These are phyloP conservation scores for Aspergillus sclerotiicarbonarius DNA, from an alignment of 495 filamentous ascomycete species.

Conservation along the genomic window DNA sequence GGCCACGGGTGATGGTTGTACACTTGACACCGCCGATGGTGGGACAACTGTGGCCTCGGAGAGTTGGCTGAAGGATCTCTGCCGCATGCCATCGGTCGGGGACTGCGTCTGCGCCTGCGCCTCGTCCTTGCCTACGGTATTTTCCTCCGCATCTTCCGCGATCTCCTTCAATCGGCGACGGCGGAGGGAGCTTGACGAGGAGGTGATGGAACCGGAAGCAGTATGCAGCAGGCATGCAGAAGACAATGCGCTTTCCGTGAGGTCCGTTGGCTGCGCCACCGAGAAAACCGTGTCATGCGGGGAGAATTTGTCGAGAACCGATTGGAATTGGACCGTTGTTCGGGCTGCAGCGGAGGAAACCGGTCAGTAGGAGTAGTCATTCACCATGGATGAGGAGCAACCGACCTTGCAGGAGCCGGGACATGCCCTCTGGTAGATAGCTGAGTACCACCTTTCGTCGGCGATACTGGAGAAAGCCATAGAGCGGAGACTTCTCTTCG, in stretches of 20 bases:
- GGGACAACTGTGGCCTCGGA: constrained; percentile 43
- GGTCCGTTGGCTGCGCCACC: constrained; percentile 68
- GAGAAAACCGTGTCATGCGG: constrained; percentile 82
- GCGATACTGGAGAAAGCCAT: constrained; percentile 87
- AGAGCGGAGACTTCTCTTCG: constrained; percentile 80
- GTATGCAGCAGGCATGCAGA: constrained; percentile 88
- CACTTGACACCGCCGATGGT: constrained; percentile 20
- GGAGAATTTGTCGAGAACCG: constrained; percentile 78
- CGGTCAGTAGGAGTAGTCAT: constrained; percentile 3
- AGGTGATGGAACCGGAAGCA: constrained; percentile 81
- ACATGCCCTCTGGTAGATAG: constrained; percentile 86
- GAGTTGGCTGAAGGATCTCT: constrained; percentile 34
- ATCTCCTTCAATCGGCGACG: constrained; percentile 81
- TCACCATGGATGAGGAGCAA: constrained; percentile 8
- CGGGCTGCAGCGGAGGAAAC: constrained; percentile 58
- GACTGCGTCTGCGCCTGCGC: constrained; percentile 21
- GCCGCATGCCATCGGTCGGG: constrained; percentile 22
- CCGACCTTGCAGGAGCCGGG: constrained; percentile 85
- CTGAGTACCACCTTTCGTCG: constrained; percentile 89
- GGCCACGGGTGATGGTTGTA: constrained; percentile 17
- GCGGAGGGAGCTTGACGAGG: constrained; percentile 77
- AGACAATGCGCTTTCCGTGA: constrained; percentile 83
- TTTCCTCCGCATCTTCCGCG: constrained; percentile 77
- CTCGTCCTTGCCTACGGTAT: constrained; percentile 51
- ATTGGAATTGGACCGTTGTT: constrained; percentile 89